phyloP scores from a whole-genome alignment of 208 protist species.

The Trypanosoma grayi region DNA sequence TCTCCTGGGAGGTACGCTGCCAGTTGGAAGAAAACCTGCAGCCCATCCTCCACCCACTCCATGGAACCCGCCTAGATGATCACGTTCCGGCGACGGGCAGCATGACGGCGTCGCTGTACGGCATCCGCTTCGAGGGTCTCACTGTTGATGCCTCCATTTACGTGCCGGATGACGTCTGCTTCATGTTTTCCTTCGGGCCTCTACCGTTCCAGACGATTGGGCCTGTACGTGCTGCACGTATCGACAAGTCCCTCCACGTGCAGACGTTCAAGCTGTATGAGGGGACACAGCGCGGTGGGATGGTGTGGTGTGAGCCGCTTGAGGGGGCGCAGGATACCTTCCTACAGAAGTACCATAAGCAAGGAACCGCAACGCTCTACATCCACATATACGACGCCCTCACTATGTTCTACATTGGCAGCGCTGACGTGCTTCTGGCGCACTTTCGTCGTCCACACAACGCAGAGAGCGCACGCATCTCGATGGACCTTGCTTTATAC shows the following conservation, averaged over 20 bases:
- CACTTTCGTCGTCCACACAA: constrained; percentile 75
- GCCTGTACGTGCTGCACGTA: constrained; percentile 40
- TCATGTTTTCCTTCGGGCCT: constrained; percentile 85
- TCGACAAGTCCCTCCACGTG: constrained; percentile 43
- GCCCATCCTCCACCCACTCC: constrained; percentile 74
- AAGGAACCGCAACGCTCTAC: constrained; percentile 49
- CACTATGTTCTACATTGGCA: constrained; percentile 88
- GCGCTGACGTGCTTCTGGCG: constrained; percentile 47
- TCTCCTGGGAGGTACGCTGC: constrained; percentile 65
- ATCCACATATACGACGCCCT: constrained; percentile 85
- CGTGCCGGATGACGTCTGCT: constrained; percentile 67
- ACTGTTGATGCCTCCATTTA: constrained; percentile 62
- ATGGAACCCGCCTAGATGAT: constrained; percentile 58
- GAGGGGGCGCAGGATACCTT: constrained; percentile 37
- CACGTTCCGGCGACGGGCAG: constrained; percentile 26
- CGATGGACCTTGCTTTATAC: constrained; percentile 72
- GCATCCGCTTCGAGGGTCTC: constrained; percentile 84
- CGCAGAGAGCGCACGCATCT: constrained; percentile 45
- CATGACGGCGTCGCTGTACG: constrained; percentile 53
- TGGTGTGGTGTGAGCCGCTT: constrained; percentile 84
- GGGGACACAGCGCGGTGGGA: constrained; percentile 37
- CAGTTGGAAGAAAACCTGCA: constrained; percentile 61
- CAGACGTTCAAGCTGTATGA: constrained; percentile 66
- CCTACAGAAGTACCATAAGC: constrained; percentile 65
- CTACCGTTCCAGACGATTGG: constrained; percentile 79